Base-by-base conservation (phyloP, 139 green algal species). In the Deuterostichococcus epilithicus region DNA sequence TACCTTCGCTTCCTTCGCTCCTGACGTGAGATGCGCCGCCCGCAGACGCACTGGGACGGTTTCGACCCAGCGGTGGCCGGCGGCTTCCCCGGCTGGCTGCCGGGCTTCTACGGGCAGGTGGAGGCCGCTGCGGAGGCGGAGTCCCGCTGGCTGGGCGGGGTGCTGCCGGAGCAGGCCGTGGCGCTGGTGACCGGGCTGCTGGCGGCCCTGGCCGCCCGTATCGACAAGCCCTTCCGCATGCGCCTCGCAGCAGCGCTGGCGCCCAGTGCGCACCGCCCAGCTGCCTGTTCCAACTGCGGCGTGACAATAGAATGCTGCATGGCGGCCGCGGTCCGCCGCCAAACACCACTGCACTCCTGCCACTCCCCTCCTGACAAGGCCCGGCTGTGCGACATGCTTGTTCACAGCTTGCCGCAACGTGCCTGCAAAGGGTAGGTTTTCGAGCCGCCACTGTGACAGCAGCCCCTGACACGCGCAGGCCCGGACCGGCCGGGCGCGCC, bases 51-150 rank as follows among this genome's bases (percentile, higher is more conserved):
- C 1, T 92, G 88, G 88, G 84, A 90, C 35, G 74, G 32, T 1
- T 87, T 83, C 66, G 69, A 85, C 35, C 30, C 37, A 47, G 39
- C 70, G 8, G 15, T 73, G 5, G 74, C 47, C 39, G 78, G 70
- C 22, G 75, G 78, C 23, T 86, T 90, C 60, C 70, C 76, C 3
- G 72, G 81, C 63, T 94, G 87, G 88, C 79, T 95, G 33, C 80
- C 88, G 45, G 67, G 36, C 15, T 92, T 94, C 59, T 96, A 90
- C 72, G 87, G 92, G 33, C 82, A 88, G 67, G 73, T 94, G 30
- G 70, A 89, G 68, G 44, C 73, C 1, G 58, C 81, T 5, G 45
- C 94, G 65, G 70, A 85, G 39, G 70, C 74, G 23, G 93, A 97
- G 78, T 75, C 81, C 13, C 74, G 47, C 0, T 97, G 93, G 92